phyloP scores from a whole-genome alignment of 805 yeast species.

The Sugiyamaella boreocaroliniensis region DNA sequence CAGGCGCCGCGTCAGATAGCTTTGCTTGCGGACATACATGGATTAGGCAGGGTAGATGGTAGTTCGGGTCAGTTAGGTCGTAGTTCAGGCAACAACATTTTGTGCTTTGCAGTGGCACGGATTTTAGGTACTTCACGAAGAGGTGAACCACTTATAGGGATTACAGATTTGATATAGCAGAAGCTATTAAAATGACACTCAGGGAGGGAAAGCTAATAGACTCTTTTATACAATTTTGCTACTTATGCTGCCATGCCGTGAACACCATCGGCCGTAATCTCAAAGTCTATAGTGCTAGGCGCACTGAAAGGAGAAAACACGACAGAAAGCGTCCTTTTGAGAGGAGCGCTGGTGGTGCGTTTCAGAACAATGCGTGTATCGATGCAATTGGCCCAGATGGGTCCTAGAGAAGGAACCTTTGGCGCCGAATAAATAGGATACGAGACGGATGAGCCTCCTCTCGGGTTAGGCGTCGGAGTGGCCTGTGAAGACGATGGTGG shows the following conservation, averaged over 20 bases:
- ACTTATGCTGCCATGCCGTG: not conserved
- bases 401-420: constrained; percentile 49
- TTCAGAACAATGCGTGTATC: constrained; percentile 40
- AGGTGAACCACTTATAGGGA: too few relatives aligned
- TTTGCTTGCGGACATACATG: too few relatives aligned
- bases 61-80: too few relatives aligned
- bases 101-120: too few relatives aligned
- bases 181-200: too few relatives aligned
- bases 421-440: constrained; percentile 13
- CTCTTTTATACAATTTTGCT: too few relatives aligned
- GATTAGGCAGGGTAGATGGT: too few relatives aligned
- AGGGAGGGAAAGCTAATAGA: too few relatives aligned
- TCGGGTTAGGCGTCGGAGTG: not conserved
- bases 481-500: not conserved
- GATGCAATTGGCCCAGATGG: constrained; percentile 47
- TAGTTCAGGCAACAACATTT: too few relatives aligned
- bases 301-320: constrained; percentile 37
- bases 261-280: constrained; percentile 15
- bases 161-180: too few relatives aligned
- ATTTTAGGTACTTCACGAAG: too few relatives aligned
- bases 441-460: not conserved
- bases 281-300: constrained; percentile 22
- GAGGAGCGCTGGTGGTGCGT: constrained; percentile 11
- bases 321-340: constrained; percentile 28
- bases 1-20: too few relatives aligned